Percentiles rank a stretch among this genome's conserved stretches.
Conservation (phyloP, 371 early-diverging fungal species). For the Nematocida displodere region DNA sequence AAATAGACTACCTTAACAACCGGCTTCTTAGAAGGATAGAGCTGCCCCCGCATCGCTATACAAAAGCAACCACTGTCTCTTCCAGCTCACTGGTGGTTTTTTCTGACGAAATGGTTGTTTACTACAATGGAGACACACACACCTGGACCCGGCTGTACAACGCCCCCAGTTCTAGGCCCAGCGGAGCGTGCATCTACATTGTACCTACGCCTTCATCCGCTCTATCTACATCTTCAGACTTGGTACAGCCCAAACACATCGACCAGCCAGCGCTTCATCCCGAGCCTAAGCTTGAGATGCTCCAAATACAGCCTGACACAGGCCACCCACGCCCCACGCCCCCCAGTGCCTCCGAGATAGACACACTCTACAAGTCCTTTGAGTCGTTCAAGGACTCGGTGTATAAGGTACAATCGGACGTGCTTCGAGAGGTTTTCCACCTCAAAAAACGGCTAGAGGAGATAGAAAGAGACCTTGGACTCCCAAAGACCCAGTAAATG, state of each 20-base stretch:
- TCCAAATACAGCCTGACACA: no score
- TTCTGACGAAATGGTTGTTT: neutral
- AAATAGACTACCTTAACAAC: conserved; percentile 43
- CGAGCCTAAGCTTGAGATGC: no score
- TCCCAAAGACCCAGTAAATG: neutral
- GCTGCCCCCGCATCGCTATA: conserved; percentile 6
- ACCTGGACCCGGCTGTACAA: conserved; percentile 8
- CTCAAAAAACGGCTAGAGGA: conserved; percentile 39
- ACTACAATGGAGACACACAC: conserved; percentile 1
- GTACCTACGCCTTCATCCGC: no score
- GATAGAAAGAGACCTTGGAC: conserved; percentile 19
- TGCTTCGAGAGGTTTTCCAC: conserved; percentile 30
- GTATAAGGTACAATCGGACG: conserved; percentile 32
- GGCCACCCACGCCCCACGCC: no score
- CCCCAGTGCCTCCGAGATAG: no score
- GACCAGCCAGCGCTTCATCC: no score
- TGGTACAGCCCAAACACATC: no score
- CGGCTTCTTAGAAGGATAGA: conserved; percentile 15
- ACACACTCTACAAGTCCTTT: conserved; percentile 6
- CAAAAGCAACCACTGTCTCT: neutral
- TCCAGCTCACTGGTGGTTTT: conserved; percentile 1
- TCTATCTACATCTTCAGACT: no score
- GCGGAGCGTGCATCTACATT: no score
- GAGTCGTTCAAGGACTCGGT: conserved; percentile 48
- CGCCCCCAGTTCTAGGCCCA: no score